phyloP scores from a whole-genome alignment of 768 basidiomycete species.

The Pleurotus djamor region DNA sequence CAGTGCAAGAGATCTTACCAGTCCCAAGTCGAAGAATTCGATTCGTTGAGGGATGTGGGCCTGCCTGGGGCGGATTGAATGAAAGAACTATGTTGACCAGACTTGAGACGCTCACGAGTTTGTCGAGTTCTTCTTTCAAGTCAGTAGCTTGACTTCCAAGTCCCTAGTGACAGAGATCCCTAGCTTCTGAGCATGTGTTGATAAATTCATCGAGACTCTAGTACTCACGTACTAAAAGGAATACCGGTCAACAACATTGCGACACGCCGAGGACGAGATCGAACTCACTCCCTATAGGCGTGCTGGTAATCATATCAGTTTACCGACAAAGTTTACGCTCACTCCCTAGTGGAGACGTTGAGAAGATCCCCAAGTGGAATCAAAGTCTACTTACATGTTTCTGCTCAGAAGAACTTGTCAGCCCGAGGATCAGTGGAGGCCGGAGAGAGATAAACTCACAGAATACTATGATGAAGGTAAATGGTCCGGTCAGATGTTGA shows the following conservation, averaged over 20 bases:
- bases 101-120: not conserved
- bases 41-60: not conserved
- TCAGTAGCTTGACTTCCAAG: not conserved
- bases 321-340: not conserved
- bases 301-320: not conserved
- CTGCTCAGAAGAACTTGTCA: too few relatives aligned
- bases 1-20: not conserved
- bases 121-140: not conserved
- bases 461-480: too few relatives aligned
- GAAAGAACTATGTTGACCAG: not conserved
- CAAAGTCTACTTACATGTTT: too few relatives aligned
- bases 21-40: not conserved
- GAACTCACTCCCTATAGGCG: not conserved
- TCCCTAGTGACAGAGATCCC: not conserved
- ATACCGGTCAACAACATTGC: not conserved
- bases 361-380: too few relatives aligned
- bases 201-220: not conserved
- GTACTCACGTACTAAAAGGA: not conserved
- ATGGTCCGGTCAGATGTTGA: too few relatives aligned
- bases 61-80: not conserved
- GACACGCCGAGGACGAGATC: not conserved
- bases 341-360: not conserved
- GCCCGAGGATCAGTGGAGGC: too few relatives aligned
- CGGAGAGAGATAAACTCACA: too few relatives aligned
- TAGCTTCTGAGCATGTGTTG: not conserved